Evolutionary conservation across 2,329 filamentous ascomycete species (phyloP).

Genomic region (Aphanocladium album): DNA sequence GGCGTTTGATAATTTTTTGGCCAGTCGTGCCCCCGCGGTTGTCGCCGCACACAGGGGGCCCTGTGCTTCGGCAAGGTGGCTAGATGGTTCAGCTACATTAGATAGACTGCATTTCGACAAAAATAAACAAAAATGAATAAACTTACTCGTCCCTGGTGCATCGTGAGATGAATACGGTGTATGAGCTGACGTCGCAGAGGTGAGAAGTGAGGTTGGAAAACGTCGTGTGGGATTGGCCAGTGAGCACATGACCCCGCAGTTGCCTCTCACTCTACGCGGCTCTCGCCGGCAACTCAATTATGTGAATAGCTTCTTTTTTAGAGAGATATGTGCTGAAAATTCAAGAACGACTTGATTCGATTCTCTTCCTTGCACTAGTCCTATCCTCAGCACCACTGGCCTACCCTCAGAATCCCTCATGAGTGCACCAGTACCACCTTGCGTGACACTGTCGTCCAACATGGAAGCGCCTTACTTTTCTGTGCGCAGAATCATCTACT

Average conservation of each 20-base stretch:
- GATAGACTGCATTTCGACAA: slow-evolving; percentile 4
- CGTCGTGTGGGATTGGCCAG: background rate
- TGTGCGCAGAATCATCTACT: background rate
- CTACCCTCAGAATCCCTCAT: background rate
- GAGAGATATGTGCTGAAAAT: too few relatives aligned
- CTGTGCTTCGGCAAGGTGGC: background rate
- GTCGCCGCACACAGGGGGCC: background rate
- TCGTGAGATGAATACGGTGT: background rate
- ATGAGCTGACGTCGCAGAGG: background rate
- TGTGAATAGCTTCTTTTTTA: background rate
- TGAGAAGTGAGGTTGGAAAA: background rate
- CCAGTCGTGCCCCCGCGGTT: background rate
- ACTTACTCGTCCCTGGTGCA: background rate
- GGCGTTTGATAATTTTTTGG: background rate
- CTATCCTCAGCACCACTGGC: background rate
- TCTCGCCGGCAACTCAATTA: background rate
- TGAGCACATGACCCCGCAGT: slow-evolving; percentile 10
- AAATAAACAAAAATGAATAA: background rate
- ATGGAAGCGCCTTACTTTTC: background rate
- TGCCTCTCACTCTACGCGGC: background rate
- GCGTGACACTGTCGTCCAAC: slow-evolving; percentile 2
- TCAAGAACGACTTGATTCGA: background rate
- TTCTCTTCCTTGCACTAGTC: background rate
- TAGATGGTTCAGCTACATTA: background rate
- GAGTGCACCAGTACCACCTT: background rate